These are phyloP conservation scores for Brettanomyces naardenensis DNA, from an alignment of 805 yeast genomes.

Conservation along the genomic window DNA sequence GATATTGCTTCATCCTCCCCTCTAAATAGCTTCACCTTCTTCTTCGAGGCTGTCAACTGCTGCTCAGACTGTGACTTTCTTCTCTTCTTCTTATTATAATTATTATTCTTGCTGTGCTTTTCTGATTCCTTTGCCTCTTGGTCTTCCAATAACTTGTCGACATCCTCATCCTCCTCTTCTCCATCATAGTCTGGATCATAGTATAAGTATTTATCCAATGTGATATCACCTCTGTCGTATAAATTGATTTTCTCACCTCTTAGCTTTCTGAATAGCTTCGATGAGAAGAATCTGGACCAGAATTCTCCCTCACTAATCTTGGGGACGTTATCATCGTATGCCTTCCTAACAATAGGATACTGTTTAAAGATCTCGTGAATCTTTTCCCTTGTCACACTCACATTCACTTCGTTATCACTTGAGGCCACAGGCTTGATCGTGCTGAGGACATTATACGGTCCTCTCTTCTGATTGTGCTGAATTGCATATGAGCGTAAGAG, in stretches of 20 bases:
- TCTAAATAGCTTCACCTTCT: slow-evolving; percentile 28
- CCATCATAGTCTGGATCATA: slow-evolving; percentile 51
- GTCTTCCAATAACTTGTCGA: slow-evolving; percentile 20
- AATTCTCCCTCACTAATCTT: slow-evolving; percentile 83
- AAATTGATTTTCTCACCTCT: slow-evolving; percentile 80
- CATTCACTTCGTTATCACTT: slow-evolving; percentile 87
- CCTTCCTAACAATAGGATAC: slow-evolving; percentile 84
- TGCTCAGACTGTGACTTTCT: slow-evolving; percentile 11
- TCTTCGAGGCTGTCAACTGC: slow-evolving; percentile 17
- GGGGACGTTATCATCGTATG: slow-evolving; percentile 88
- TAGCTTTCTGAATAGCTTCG: slow-evolving; percentile 76
- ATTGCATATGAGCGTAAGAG: slow-evolving; percentile 80
- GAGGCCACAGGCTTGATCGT: slow-evolving; percentile 93
- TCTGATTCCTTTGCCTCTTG: slow-evolving; percentile 33
- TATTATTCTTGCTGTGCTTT: slow-evolving; percentile 8
- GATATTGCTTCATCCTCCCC: slow-evolving; percentile 41
- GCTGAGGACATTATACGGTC: slow-evolving; percentile 89
- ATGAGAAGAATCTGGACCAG: slow-evolving; percentile 93
- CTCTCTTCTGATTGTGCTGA: slow-evolving; percentile 74
- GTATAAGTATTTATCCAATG: slow-evolving; percentile 76
- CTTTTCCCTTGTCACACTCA: slow-evolving; percentile 83
- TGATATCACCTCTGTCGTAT: slow-evolving; percentile 74
- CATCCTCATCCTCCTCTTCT: slow-evolving; percentile 30
- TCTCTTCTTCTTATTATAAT: slow-evolving; percentile 1
- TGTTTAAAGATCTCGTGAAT: slow-evolving; percentile 86